Evolutionary conservation across 495 filamentous ascomycete species (phyloP).

Genomic region (Tuber microsphaerosporum): DNA sequence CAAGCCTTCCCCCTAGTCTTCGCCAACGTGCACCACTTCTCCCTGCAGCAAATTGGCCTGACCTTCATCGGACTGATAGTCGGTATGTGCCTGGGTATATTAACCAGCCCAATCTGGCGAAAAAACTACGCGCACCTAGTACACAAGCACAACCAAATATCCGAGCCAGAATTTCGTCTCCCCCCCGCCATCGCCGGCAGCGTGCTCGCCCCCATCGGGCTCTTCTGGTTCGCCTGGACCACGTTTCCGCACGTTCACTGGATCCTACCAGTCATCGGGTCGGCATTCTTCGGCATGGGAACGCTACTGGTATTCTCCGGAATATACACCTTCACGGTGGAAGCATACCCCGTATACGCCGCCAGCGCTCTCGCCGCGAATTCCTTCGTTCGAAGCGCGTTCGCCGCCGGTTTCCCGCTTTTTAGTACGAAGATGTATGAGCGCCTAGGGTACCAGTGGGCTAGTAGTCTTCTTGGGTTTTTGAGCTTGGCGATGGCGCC

Average conservation of each 20-base stretch:
- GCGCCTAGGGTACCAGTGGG: slow-evolving; percentile 64
- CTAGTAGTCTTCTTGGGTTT: slow-evolving; percentile 60
- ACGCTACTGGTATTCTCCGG: slow-evolving; percentile 72
- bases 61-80: slow-evolving; percentile 75
- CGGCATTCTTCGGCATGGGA: slow-evolving; percentile 69
- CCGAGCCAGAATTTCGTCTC: slow-evolving; percentile 80
- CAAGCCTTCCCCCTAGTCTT: slow-evolving; percentile 87
- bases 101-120: slow-evolving; percentile 71
- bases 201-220: slow-evolving; percentile 66
- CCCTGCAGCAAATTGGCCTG: slow-evolving; percentile 71
- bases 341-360: slow-evolving; percentile 84
- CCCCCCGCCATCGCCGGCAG: slow-evolving; percentile 74
- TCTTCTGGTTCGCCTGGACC: slow-evolving; percentile 67
- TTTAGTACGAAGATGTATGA: slow-evolving; percentile 61
- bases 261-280: slow-evolving; percentile 58
- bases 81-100: slow-evolving; percentile 64
- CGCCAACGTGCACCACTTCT: slow-evolving; percentile 65
- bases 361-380: slow-evolving; percentile 86
- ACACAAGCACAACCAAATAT: slow-evolving; percentile 52
- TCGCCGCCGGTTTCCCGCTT: slow-evolving; percentile 71
- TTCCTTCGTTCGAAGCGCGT: slow-evolving; percentile 69
- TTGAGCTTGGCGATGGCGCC: slow-evolving; percentile 63
- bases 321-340: slow-evolving; percentile 90
- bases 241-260: slow-evolving; percentile 63
- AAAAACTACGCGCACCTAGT: slow-evolving; percentile 59